Evolutionary conservation across 495 filamentous ascomycete species (phyloP).

Genomic region (Penicillium angulare): DNA sequence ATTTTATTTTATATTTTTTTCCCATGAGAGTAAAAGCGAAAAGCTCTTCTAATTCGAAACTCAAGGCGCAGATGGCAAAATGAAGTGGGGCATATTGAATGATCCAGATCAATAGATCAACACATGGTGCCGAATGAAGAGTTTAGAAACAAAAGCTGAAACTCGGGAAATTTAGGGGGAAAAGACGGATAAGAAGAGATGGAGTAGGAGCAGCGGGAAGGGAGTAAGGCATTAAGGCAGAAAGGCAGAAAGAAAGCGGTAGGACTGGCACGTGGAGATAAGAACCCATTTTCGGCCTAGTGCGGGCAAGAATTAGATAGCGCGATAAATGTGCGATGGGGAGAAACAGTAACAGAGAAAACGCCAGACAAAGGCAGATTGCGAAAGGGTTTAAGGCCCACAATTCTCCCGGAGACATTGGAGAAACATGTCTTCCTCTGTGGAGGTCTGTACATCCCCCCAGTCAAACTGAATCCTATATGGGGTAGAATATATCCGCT

Average conservation of each 20-base stretch:
- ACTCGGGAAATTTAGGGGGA: too few relatives aligned
- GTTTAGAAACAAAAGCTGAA: too few relatives aligned
- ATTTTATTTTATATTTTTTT: too few relatives aligned
- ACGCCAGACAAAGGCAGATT: neutral
- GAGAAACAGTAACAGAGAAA: conserved; percentile 3
- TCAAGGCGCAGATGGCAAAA: too few relatives aligned
- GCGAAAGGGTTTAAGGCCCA: too few relatives aligned
- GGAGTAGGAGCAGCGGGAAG: too few relatives aligned
- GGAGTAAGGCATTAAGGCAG: neutral
- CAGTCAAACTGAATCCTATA: neutral
- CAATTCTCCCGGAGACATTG: neutral
- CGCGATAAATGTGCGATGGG: conserved; percentile 8
- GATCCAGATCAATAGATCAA: too few relatives aligned
- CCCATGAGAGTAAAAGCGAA: too few relatives aligned
- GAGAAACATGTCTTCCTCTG: conserved; percentile 31
- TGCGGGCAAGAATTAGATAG: conserved; percentile 4
- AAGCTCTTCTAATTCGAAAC: too few relatives aligned
- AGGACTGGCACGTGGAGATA: conserved; percentile 24
- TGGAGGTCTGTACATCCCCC: conserved; percentile 32
- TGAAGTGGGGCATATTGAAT: too few relatives aligned
- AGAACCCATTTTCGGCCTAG: conserved; percentile 20
- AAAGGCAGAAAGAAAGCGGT: neutral
- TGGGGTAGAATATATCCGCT: neutral
- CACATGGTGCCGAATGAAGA: too few relatives aligned
- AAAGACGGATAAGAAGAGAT: too few relatives aligned